Percentiles rank a stretch among this genome's conserved stretches.
Evolutionary conservation across 805 yeast species (phyloP).

Genomic region (Metschnikowia orientalis): DNA sequence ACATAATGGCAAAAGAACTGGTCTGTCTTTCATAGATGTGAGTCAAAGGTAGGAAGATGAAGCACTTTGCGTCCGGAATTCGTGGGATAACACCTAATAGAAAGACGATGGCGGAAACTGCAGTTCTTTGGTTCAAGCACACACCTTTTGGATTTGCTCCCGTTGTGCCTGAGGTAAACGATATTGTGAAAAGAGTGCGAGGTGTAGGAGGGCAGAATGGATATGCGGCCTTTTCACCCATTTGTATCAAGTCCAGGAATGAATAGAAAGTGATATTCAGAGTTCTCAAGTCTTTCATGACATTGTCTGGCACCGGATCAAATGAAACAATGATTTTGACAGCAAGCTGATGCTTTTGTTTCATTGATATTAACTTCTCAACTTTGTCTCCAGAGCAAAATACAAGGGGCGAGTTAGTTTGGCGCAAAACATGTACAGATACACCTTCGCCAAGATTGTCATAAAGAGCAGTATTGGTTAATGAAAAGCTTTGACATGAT

Average conservation of each 20-base stretch:
- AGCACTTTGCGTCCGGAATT: constrained; percentile 1
- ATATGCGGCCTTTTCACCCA: constrained; percentile 29
- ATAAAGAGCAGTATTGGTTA: constrained; percentile 37
- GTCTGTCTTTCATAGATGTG: constrained; percentile 19
- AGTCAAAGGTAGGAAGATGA: constrained; percentile 22
- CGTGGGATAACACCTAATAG: constrained; percentile 5
- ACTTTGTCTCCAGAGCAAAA: constrained; percentile 47
- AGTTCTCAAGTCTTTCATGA: neutral
- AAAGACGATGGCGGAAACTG: constrained; percentile 8
- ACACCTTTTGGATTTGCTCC: constrained; percentile 66
- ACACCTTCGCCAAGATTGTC: constrained; percentile 36
- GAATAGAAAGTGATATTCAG: constrained; percentile 25
- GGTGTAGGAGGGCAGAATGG: constrained; percentile 45
- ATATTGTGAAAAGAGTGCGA: constrained; percentile 50
- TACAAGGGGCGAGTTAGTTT: constrained; percentile 20
- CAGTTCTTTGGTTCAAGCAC: constrained; percentile 29
- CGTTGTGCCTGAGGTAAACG: constrained; percentile 59
- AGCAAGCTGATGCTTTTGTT: constrained; percentile 26
- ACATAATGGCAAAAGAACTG: constrained; percentile 17
- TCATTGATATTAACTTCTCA: constrained; percentile 41
- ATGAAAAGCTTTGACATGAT: constrained; percentile 27
- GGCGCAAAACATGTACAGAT: constrained; percentile 28
- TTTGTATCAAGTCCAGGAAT: constrained; percentile 28
- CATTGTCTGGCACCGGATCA: constrained; percentile 13
- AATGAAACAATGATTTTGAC: constrained; percentile 9